phyloP scores from a whole-genome alignment of 108 stramenopile species.

The Aureococcus anophagefferens region DNA sequence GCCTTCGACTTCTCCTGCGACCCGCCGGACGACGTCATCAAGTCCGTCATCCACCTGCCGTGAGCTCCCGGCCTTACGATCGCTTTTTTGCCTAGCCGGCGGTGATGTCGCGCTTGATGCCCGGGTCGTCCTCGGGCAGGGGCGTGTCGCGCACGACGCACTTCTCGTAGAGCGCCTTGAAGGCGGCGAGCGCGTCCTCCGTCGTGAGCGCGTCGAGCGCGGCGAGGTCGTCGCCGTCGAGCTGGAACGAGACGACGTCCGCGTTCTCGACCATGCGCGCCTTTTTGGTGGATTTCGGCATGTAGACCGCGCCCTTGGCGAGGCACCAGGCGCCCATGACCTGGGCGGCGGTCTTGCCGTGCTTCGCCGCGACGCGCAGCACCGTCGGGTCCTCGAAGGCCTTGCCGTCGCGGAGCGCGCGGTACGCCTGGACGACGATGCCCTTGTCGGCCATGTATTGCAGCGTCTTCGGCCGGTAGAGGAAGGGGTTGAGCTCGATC shows the following conservation, averaged over 20 bases:
- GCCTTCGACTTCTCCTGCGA: too few relatives aligned
- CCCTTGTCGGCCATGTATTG: constrained; percentile 55
- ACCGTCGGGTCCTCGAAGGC: constrained; percentile 63
- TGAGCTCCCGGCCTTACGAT: too few relatives aligned
- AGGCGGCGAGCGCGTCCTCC: constrained; percentile 49
- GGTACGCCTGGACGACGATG: constrained; percentile 73
- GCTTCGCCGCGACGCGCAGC: constrained; percentile 40
- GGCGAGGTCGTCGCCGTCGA: constrained; percentile 54
- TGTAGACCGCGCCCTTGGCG: constrained; percentile 73
- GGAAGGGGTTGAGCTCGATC: constrained; percentile 84
- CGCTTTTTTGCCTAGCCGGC: neutral
- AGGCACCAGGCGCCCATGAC: constrained; percentile 85
- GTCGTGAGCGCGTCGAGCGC: constrained; percentile 64
- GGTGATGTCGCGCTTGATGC: neutral
- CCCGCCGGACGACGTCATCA: too few relatives aligned
- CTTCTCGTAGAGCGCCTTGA: constrained; percentile 59
- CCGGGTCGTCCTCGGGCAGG: neutral
- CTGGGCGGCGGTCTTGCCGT: constrained; percentile 60
- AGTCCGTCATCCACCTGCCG: too few relatives aligned
- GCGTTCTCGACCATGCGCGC: constrained; percentile 79
- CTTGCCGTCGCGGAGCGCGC: constrained; percentile 74
- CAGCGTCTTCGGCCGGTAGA: constrained; percentile 71
- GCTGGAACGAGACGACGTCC: constrained; percentile 60
- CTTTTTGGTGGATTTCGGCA: constrained; percentile 71
- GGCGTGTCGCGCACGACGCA: constrained; percentile 79